phyloP scores from a whole-genome alignment of 345 rosid genomes.

The Melaleuca quinquenervia region DNA sequence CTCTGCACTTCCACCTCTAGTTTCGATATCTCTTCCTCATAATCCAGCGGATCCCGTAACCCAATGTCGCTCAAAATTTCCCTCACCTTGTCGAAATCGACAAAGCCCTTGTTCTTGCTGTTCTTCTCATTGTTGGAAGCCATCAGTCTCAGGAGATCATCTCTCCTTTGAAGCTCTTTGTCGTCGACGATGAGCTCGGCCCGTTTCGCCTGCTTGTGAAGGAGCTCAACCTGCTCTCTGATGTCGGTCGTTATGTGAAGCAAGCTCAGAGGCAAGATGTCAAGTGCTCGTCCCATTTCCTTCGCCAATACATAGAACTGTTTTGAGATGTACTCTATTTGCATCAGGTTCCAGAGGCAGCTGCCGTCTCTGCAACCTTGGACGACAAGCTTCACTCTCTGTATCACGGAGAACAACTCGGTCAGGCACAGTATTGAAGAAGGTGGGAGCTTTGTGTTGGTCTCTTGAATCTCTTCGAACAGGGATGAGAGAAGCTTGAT shows the following conservation, averaged over 20 bases:
- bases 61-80: slow-evolving; percentile 36
- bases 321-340: slow-evolving; percentile 26
- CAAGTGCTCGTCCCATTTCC: slow-evolving; percentile 61
- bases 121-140: slow-evolving; percentile 24
- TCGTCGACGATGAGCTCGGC: slow-evolving; percentile 32
- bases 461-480: slow-evolving; percentile 48
- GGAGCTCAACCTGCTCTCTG: slow-evolving; percentile 62
- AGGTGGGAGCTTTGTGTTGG: slow-evolving; percentile 26
- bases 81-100: slow-evolving; percentile 19
- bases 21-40: slow-evolving; percentile 39
- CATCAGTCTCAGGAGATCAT: slow-evolving; percentile 32
- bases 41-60: slow-evolving; percentile 26
- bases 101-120: slow-evolving; percentile 18
- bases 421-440: slow-evolving; percentile 47
- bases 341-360: slow-evolving; percentile 38
- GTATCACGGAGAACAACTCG: slow-evolving; percentile 44
- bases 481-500: slow-evolving; percentile 41
- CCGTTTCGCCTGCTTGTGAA: slow-evolving; percentile 48
- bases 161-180: slow-evolving; percentile 32
- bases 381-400: slow-evolving; percentile 27
- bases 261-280: slow-evolving; percentile 53
- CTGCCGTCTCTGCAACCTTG: slow-evolving; percentile 42
- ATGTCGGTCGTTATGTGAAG: slow-evolving; percentile 29
- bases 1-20: slow-evolving; percentile 40
- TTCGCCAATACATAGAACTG: slow-evolving; percentile 40